Conservation (phyloP, 1,284 basidiomycete species). For the Ceratobasidium sp. region DNA sequence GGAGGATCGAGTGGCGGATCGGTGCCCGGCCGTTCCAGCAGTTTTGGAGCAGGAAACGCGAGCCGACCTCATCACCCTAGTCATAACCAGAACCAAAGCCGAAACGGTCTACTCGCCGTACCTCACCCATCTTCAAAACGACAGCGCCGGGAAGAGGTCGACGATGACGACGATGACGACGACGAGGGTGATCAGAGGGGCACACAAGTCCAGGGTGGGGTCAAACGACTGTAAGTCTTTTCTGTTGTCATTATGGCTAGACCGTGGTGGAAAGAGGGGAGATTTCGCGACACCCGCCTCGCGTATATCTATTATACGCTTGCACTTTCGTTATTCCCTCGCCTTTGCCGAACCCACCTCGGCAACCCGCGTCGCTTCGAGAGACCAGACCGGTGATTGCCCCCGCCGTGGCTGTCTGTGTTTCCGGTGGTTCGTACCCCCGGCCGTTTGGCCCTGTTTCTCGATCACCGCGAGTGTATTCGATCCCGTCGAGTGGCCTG, state of each 20-base stretch:
- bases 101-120: neutral
- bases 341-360: neutral
- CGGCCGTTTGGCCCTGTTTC: slow-evolving; percentile 6
- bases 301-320: too few species aligned
- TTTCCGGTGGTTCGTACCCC: slow-evolving; percentile 22
- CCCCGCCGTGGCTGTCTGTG: neutral
- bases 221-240: slow-evolving; percentile 10
- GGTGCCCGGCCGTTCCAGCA: neutral
- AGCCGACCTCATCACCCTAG: neutral
- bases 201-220: neutral
- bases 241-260: neutral
- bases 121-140: neutral
- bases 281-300: too few species aligned
- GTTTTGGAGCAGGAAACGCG: slow-evolving; percentile 1
- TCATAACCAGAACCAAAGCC: slow-evolving; percentile 18
- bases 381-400: neutral
- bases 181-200: neutral
- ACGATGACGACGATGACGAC: slow-evolving; percentile 6
- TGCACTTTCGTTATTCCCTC: too few species aligned
- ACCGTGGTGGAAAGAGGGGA: too few species aligned
- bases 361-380: neutral
- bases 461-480: too few species aligned
- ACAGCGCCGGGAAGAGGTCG: neutral
- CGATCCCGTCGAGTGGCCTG: too few species aligned
- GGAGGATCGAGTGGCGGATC: neutral